phyloP scores from a whole-genome alignment of 805 yeast species.

The Pichia exigua region DNA sequence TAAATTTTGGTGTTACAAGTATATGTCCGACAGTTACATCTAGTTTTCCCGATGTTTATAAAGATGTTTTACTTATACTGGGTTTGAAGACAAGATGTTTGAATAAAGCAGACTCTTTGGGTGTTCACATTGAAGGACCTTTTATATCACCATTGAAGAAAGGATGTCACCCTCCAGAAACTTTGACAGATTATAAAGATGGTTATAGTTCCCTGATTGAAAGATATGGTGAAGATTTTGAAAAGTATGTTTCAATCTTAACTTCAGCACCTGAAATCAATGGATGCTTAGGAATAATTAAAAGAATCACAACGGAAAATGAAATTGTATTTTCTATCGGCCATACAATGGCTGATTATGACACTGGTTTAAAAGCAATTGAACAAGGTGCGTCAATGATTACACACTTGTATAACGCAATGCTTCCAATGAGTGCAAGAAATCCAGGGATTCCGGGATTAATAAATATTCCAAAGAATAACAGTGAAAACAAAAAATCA shows the following conservation, averaged over 20 bases:
- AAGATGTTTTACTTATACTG: constrained; percentile 38
- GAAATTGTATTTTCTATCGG: constrained; percentile 39
- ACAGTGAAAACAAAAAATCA: constrained; percentile 16
- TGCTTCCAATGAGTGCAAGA: constrained; percentile 53
- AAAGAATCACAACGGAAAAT: constrained; percentile 23
- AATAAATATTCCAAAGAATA: constrained; percentile 20
- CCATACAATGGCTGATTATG: constrained; percentile 35
- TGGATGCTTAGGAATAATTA: constrained; percentile 37
- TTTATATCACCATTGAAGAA: constrained; percentile 41
- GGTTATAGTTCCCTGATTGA: constrained; percentile 3
- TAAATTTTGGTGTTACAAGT: constrained; percentile 47
- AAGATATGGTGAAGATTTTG: constrained; percentile 7
- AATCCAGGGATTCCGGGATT: constrained; percentile 51
- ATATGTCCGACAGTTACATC: constrained; percentile 52
- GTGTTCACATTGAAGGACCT: constrained; percentile 58
- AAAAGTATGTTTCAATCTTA: constrained; percentile 25
- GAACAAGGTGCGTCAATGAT: constrained; percentile 50
- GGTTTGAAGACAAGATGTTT: constrained; percentile 25
- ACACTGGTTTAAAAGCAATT: constrained; percentile 34
- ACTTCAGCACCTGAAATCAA: constrained; percentile 47
- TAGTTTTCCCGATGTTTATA: constrained; percentile 41
- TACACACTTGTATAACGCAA: constrained; percentile 55
- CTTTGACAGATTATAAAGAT: constrained; percentile 1
- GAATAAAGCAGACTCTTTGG: constrained; percentile 37
- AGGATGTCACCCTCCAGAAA: constrained; percentile 35